Evolutionary conservation across 1,284 basidiomycete species (phyloP).

Genomic region (Ganoderma sinense): DNA sequence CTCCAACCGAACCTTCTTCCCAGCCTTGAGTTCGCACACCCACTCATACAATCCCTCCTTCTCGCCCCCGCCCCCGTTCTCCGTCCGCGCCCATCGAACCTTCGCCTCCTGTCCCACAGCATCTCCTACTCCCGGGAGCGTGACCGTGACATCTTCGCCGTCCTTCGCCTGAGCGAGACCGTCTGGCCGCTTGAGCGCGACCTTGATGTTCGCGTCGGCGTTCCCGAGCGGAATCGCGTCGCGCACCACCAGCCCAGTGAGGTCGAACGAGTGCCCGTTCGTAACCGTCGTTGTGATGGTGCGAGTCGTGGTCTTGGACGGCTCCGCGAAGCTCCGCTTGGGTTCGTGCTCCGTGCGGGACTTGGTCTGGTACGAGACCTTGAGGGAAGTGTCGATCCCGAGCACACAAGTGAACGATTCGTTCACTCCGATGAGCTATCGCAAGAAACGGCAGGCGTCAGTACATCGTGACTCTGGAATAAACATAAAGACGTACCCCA

Average conservation of each 20-base stretch:
- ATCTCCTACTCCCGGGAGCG: neutral
- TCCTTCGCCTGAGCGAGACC: conserved; percentile 55
- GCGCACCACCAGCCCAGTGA: conserved; percentile 53
- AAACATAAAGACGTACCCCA: conserved; percentile 40
- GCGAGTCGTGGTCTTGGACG: conserved; percentile 50
- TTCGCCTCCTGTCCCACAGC: neutral
- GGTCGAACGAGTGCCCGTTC: conserved; percentile 56
- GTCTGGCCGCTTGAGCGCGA: conserved; percentile 54
- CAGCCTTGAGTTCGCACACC: conserved; percentile 35
- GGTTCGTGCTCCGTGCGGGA: conserved; percentile 39
- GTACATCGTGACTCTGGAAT: no score
- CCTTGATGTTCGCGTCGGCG: conserved; percentile 46
- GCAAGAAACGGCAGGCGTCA: neutral
- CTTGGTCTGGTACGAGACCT: conserved; percentile 8
- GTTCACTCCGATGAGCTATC: conserved; percentile 52
- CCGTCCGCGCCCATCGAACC: conserved; percentile 17
- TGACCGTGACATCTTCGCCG: conserved; percentile 45
- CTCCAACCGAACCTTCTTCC: conserved; percentile 46
- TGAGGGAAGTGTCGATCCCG: conserved; percentile 52
- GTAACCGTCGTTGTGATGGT: conserved; percentile 50
- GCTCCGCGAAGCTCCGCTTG: conserved; percentile 47
- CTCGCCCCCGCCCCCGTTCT: conserved; percentile 40
- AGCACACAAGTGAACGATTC: conserved; percentile 63
- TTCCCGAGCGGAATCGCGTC: conserved; percentile 57
- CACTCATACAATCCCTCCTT: conserved; percentile 35